Evolutionary conservation across 331 rosid genomes (phyloP).

Genomic region (Acacia concinna): DNA sequence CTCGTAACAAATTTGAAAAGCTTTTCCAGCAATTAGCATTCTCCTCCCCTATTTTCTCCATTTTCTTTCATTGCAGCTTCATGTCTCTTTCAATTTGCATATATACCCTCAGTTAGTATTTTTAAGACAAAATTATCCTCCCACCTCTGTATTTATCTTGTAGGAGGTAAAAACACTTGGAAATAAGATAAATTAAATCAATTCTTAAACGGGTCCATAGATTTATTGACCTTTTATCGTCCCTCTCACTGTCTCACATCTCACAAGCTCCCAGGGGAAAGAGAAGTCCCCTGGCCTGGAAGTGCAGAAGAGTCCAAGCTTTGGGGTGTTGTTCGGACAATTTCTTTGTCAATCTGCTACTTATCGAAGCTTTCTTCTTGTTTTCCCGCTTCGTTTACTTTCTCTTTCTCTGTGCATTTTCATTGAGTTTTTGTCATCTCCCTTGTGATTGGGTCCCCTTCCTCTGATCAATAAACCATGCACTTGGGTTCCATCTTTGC

Average conservation of each 20-base stretch:
- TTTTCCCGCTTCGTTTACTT: background rate
- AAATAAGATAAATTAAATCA: too few species aligned
- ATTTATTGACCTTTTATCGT: too few species aligned
- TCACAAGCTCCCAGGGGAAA: background rate
- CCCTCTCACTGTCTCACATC: too few species aligned
- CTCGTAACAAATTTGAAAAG: too few species aligned
- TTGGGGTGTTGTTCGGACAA: background rate
- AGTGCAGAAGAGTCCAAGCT: background rate
- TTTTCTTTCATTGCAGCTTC: too few species aligned
- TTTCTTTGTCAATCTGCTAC: background rate
- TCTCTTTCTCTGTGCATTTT: background rate
- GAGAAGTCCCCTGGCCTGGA: background rate
- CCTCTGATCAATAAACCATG: background rate
- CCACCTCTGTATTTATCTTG: too few species aligned
- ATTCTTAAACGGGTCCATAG: background rate
- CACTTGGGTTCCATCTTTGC: background rate
- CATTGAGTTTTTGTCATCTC: background rate
- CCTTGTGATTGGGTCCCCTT: background rate
- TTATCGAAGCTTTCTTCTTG: background rate
- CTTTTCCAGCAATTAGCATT: too few species aligned
- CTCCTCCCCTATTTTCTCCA: too few species aligned
- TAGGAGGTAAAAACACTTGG: too few species aligned
- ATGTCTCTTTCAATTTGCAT: too few species aligned
- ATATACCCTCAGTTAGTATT: too few species aligned
- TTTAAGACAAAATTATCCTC: too few species aligned